Conservation (phyloP, 2,329 filamentous ascomycete species). For the Tolypocladium ophioglossoides region DNA sequence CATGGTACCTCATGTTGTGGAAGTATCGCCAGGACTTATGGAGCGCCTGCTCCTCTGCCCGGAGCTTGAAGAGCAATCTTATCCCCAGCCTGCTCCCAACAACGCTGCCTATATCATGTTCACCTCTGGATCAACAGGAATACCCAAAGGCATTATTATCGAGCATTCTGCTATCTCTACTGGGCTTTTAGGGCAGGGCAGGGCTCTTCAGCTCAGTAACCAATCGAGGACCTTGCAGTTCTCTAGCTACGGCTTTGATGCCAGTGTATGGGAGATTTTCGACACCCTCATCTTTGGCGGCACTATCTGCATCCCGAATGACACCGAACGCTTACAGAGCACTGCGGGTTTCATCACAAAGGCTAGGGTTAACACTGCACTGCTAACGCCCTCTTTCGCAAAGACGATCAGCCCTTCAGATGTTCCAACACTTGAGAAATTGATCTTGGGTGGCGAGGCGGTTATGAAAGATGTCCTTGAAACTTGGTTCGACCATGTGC, state of each 20-base stretch:
- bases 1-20: background rate
- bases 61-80: background rate
- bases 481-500: conserved; percentile 3
- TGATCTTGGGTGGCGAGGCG: conserved; percentile 5
- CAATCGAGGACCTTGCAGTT: background rate
- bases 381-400: conserved; percentile 3
- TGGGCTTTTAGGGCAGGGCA: background rate
- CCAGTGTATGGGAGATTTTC: background rate
- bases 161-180: background rate
- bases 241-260: background rate
- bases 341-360: conserved; percentile 2
- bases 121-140: background rate
- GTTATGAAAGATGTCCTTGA: conserved; percentile 1
- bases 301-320: background rate
- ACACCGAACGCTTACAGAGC: conserved; percentile 1
- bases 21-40: background rate
- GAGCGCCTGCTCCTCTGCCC: background rate
- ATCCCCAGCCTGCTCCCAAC: background rate
- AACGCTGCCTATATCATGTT: background rate
- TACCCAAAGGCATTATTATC: background rate
- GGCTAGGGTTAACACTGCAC: conserved; percentile 1
- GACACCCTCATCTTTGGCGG: background rate
- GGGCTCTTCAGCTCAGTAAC: background rate
- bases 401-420: conserved; percentile 1
- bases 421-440: conserved; percentile 1